phyloP scores from a whole-genome alignment of 768 basidiomycete genomes.

The Boletales sp. region DNA sequence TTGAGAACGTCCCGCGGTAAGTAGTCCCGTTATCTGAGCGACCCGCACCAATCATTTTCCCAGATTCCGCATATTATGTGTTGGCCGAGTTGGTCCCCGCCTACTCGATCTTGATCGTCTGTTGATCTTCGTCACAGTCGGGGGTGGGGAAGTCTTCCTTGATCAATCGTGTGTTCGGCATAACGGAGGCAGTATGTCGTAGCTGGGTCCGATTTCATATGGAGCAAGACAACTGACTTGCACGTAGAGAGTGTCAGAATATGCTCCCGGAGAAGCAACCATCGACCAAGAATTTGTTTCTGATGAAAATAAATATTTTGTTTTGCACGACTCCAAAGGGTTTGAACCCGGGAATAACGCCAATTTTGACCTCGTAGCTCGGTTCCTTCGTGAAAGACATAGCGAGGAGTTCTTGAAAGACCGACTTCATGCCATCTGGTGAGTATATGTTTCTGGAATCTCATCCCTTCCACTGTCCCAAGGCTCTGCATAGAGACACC shows the following conservation, averaged over 20 bases:
- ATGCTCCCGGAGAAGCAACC: constrained; percentile 1
- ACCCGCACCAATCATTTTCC: neutral
- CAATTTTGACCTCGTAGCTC: neutral
- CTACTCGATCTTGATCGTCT: neutral
- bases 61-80: neutral
- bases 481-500: constrained; percentile 10
- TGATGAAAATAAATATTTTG: constrained; percentile 3
- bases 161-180: neutral
- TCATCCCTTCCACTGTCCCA: neutral
- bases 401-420: neutral
- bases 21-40: neutral
- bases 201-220: too few relatives aligned
- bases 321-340: constrained; percentile 5
- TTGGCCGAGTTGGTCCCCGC: neutral
- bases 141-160: neutral
- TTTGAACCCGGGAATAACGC: constrained; percentile 1
- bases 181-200: neutral
- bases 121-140: neutral
- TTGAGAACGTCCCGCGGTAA: neutral
- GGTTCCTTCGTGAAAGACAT: constrained; percentile 1
- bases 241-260: neutral
- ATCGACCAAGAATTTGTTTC: constrained; percentile 7
- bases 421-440: constrained; percentile 5
- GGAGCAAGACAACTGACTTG: neutral
- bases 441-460: neutral